Evolutionary conservation across 1,139 yeast genomes (phyloP).

Genomic region (Pichia terricola): DNA sequence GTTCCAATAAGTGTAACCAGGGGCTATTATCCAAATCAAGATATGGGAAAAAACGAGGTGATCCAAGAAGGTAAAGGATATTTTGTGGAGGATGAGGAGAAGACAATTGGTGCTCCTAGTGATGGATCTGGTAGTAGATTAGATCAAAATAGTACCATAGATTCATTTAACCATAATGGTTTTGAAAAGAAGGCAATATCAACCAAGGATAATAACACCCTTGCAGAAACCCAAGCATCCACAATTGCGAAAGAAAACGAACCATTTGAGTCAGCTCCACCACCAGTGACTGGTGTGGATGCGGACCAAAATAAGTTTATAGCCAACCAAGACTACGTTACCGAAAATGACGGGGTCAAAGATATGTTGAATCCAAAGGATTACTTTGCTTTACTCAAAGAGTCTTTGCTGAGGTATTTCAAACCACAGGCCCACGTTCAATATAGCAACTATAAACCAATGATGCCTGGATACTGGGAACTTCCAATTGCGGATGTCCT

Average conservation of each 20-base stretch:
- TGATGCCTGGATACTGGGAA: conserved; percentile 46
- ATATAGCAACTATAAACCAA: conserved; percentile 42
- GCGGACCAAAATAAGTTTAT: too few species aligned
- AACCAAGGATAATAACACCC: neutral
- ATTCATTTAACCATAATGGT: neutral
- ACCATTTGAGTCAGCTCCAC: neutral
- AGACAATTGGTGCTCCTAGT: neutral
- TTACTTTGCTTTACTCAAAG: neutral
- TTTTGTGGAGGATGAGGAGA: conserved; percentile 14
- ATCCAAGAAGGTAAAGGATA: conserved; percentile 37
- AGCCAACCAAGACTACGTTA: too few species aligned
- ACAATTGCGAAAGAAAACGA: too few species aligned
- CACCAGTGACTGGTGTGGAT: neutral
- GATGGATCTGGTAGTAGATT: neutral
- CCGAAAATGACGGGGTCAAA: too few species aligned
- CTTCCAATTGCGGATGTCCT: conserved; percentile 20
- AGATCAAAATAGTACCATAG: neutral
- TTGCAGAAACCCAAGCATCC: too few species aligned
- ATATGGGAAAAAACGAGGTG: conserved; percentile 55
- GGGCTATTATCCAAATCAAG: conserved; percentile 39
- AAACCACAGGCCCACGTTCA: conserved; percentile 59
- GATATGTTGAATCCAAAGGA: too few species aligned
- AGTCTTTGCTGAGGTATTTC: conserved; percentile 36
- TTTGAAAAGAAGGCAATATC: conserved; percentile 1
- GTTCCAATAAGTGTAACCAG: conserved; percentile 70